Percentiles rank a stretch among this genome's conserved stretches.
These are phyloP conservation scores for Coniochaeta sp. DNA, from an alignment of 2,329 filamentous ascomycete genomes.

Conservation along the genomic window DNA sequence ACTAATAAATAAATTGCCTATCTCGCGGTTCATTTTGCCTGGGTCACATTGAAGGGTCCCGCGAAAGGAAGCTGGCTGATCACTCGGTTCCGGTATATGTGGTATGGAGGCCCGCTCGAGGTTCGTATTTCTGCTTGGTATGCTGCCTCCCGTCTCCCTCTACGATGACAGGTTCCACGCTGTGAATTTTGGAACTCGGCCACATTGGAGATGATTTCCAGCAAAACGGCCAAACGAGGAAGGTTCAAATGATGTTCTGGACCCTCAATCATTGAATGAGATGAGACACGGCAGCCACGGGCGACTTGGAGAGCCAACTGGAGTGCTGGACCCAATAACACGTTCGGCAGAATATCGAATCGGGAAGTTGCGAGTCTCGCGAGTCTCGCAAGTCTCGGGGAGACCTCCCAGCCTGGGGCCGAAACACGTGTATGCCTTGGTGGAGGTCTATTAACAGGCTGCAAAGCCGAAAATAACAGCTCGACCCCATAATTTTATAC, in stretches of 20 bases:
- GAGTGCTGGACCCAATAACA: neutral
- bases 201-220: neutral
- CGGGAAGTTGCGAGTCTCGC: neutral
- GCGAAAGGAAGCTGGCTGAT: neutral
- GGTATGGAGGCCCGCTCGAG: too few relatives aligned
- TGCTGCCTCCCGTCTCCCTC: too few relatives aligned
- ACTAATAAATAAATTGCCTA: neutral
- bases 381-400: neutral
- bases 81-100: too few relatives aligned
- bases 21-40: neutral
- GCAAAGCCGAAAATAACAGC: neutral
- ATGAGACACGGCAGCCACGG: neutral
- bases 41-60: neutral
- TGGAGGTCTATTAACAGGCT: neutral
- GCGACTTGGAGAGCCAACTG: too few relatives aligned
- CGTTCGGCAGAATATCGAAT: neutral
- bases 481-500: neutral
- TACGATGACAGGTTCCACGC: too few relatives aligned
- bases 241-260: neutral
- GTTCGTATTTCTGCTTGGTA: too few relatives aligned
- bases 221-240: neutral
- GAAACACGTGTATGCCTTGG: neutral
- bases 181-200: too few relatives aligned
- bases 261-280: neutral
- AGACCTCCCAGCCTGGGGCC: neutral